Evolutionary conservation across 805 yeast genomes (phyloP).

Genomic region (Yarrowia porcina): DNA sequence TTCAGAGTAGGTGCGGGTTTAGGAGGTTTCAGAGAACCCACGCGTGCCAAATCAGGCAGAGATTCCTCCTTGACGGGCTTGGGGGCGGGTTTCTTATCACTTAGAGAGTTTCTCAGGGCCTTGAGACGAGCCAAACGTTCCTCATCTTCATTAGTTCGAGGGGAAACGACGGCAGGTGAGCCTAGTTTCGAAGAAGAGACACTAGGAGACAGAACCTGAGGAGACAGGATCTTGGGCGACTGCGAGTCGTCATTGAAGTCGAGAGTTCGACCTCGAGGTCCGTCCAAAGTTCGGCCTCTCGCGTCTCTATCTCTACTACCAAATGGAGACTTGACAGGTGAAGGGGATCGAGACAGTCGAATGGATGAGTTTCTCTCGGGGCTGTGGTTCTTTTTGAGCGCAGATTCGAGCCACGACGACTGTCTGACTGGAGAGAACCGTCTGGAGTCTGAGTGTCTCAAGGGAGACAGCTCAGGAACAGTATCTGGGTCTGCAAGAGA

Average conservation of each 20-base stretch:
- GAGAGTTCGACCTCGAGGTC: neutral
- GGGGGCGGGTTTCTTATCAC: slow-evolving; percentile 19
- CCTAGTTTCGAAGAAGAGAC: neutral
- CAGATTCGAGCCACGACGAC: slow-evolving; percentile 36
- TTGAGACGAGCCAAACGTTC: slow-evolving; percentile 13
- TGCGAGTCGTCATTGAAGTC: neutral
- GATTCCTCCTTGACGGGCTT: slow-evolving; percentile 18
- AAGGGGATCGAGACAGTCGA: slow-evolving; percentile 25
- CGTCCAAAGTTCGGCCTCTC: neutral
- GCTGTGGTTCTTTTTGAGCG: slow-evolving; percentile 30
- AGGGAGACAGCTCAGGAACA: slow-evolving; percentile 9
- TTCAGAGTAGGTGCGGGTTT: neutral
- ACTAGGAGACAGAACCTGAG: neutral
- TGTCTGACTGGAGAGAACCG: slow-evolving; percentile 33
- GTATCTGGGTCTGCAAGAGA: neutral
- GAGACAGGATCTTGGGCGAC: neutral
- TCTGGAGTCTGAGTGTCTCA: slow-evolving; percentile 27
- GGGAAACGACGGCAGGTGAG: neutral
- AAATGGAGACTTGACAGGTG: slow-evolving; percentile 26
- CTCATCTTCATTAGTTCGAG: neutral
- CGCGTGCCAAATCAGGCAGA: neutral
- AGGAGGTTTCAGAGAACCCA: slow-evolving; percentile 9
- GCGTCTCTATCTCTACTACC: neutral
- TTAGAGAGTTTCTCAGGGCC: slow-evolving; percentile 7
- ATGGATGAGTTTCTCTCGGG: slow-evolving; percentile 11